Evolutionary conservation across 2,329 filamentous ascomycete genomes (phyloP).

Genomic region (Didymella glomerata): DNA sequence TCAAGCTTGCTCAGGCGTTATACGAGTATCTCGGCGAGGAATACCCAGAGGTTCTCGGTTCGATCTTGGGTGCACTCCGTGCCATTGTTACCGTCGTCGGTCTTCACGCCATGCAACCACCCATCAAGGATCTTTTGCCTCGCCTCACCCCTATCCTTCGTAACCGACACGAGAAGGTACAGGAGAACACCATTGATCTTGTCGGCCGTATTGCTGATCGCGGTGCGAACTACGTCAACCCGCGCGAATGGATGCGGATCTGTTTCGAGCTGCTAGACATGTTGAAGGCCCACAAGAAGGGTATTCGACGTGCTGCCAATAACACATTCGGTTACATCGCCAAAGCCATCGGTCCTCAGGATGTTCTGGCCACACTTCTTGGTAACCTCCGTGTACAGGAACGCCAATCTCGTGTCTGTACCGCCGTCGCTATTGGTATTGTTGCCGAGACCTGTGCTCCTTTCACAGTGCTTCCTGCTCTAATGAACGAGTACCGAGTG

Average conservation of each 20-base stretch:
- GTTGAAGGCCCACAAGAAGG: conserved; percentile 99
- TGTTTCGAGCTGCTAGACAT: conserved; percentile 99
- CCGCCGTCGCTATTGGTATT: conserved; percentile 96
- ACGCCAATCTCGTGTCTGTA: conserved; percentile 97
- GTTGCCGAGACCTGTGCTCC: conserved; percentile 98
- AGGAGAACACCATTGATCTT: conserved; percentile 98
- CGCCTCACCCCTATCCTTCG: conserved; percentile 96
- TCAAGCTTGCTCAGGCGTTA: conserved; percentile 90
- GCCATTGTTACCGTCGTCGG: conserved; percentile 98
- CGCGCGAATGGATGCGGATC: conserved; percentile 99
- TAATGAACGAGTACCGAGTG: conserved; percentile 99
- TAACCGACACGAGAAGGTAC: conserved; percentile 98
- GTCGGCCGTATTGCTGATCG: conserved; percentile 98
- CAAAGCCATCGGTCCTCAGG: conserved; percentile 97
- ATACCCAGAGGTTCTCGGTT: conserved; percentile 96
- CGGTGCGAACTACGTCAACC: conserved; percentile 94
- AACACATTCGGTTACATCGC: conserved; percentile 99
- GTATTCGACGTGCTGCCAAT: conserved; percentile 96
- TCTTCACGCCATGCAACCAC: conserved; percentile 97
- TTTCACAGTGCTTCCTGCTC: conserved; percentile 95
- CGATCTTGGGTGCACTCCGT: conserved; percentile 91
- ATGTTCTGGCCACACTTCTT: conserved; percentile 92
- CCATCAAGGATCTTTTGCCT: conserved; percentile 93
- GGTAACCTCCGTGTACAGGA: conserved; percentile 98
- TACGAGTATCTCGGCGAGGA: conserved; percentile 99